Percentiles rank a stretch among this genome's conserved stretches.
Conservation (phyloP, 352 stramenopile genomes). For the Hyaloperonospora brassicae region DNA sequence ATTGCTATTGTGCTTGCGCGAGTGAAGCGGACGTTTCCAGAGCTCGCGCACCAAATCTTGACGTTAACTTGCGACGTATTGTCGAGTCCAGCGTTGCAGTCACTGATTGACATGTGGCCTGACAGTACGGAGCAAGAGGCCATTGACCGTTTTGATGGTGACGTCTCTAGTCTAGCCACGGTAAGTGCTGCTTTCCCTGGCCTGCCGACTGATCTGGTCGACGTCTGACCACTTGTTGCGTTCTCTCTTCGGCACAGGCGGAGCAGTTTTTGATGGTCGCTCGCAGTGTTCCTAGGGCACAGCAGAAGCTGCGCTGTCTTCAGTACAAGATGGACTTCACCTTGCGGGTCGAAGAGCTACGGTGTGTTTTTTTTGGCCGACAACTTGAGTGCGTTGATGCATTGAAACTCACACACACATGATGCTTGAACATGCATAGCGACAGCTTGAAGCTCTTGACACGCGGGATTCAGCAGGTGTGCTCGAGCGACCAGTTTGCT, state of each 20-base stretch:
- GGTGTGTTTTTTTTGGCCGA: constrained; percentile 23
- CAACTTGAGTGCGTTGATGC: not conserved
- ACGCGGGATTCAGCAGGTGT: constrained; percentile 64
- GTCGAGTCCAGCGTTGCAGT: constrained; percentile 56
- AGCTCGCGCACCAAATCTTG: constrained; percentile 57
- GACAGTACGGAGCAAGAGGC: constrained; percentile 61
- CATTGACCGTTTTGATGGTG: constrained; percentile 54
- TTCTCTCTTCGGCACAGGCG: constrained; percentile 22
- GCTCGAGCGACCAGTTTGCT: constrained; percentile 48
- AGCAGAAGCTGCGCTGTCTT: constrained; percentile 64
- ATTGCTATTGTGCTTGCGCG: constrained; percentile 72
- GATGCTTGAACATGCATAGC: constrained; percentile 11
- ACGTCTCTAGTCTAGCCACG: constrained; percentile 39
- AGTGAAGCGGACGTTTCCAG: constrained; percentile 51
- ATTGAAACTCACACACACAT: constrained; percentile 7
- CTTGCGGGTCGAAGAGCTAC: constrained; percentile 56
- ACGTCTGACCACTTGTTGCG: constrained; percentile 1
- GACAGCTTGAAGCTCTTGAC: constrained; percentile 59
- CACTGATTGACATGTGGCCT: constrained; percentile 79
- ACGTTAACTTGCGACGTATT: constrained; percentile 57
- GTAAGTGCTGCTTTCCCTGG: constrained; percentile 12
- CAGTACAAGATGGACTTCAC: constrained; percentile 77
- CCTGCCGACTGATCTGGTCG: not conserved
- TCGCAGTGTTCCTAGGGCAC: constrained; percentile 49
- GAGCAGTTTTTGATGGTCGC: constrained; percentile 70